phyloP scores from a whole-genome alignment of 164 flowering plant genomes.

The Berberis vulgaris region DNA sequence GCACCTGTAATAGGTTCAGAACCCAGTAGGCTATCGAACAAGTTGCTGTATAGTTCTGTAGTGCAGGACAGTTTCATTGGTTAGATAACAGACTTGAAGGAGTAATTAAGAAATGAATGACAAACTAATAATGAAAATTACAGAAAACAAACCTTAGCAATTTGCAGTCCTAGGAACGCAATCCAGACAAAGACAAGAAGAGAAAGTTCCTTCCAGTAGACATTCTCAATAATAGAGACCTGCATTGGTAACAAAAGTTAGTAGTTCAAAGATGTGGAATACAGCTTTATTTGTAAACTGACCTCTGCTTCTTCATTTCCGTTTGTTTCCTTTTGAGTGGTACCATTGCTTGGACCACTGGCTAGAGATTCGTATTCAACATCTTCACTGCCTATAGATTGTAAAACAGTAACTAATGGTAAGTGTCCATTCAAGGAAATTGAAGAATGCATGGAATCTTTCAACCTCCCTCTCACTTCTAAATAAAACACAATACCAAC shows the following conservation, averaged over 20 bases:
- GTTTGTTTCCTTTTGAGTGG: constrained; percentile 16
- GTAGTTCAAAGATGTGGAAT: neutral
- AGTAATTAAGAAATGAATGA: neutral
- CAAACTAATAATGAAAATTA: neutral
- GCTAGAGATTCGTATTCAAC: constrained; percentile 79
- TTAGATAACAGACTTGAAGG: constrained; percentile 3
- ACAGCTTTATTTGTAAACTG: constrained; percentile 7
- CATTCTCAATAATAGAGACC: constrained; percentile 68
- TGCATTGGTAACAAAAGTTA: constrained; percentile 18
- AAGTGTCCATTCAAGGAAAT: neutral
- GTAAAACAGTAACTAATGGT: neutral
- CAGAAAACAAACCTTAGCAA: constrained; percentile 52
- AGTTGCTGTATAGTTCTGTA: constrained; percentile 53
- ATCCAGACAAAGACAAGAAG: constrained; percentile 87
- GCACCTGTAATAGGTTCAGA: constrained; percentile 77
- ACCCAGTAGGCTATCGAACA: constrained; percentile 80
- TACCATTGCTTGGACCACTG: constrained; percentile 41
- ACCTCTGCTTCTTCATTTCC: constrained; percentile 37
- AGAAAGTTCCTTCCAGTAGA: constrained; percentile 87
- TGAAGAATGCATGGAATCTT: too few relatives aligned
- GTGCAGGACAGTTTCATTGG: constrained; percentile 7
- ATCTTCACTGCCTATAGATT: constrained; percentile 30
- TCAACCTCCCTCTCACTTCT: neutral
- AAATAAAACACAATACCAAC: constrained; percentile 8
- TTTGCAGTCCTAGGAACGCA: constrained; percentile 72